Base-by-base conservation (phyloP, 139 green algal species). In the Picochlorum sp. region DNA sequence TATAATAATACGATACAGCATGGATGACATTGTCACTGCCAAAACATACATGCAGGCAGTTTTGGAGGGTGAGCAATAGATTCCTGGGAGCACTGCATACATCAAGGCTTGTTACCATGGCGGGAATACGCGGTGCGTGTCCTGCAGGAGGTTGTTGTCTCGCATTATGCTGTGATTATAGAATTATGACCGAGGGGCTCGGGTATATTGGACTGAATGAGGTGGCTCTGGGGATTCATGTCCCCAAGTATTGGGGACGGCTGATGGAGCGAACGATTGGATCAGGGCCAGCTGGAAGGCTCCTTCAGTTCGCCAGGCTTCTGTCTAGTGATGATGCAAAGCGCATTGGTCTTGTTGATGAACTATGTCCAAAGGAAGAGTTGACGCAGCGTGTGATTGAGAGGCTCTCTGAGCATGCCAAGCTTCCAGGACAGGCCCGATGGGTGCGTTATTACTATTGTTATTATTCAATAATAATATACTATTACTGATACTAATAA, bases 71-170 rank as follows among this genome's bases (percentile, higher is more conserved):
- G 2, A 76, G 79, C 41, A 96, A 92, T 61, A 69, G 21, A 24
- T 92, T 91, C 65, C 81, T 97, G 16, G 68, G 72, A 4, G 51
- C 52, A 15, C 69, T 97, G 24, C 69, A 86, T 38, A 28, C 23
- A 30, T 86, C 78, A 0, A 84, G 78, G 4, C 79, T 97, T 3
- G 75, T 84, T 20, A 96, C 89, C 0, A 68, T 95, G 5, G 78
- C 84, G 3, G 89, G 88, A 4, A 93, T 97, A 56, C 67, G 84
- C 0, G 91, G 91, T 18, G 86, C 87, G 15, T 96, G 89, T 71
- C 89, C 91, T n/a, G 91, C 91, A 9, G 91, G 89, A 34, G 91
- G 90, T 11, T 96, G 90, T 79, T 79, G 77, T 24, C 82, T 96
- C 26, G 66, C 88, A 3, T 59, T 97, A 61, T 93, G 86, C 75